Evolutionary conservation across 108 stramenopile genomes (phyloP).

Genomic region (Pseudonitzschia multistriata): DNA sequence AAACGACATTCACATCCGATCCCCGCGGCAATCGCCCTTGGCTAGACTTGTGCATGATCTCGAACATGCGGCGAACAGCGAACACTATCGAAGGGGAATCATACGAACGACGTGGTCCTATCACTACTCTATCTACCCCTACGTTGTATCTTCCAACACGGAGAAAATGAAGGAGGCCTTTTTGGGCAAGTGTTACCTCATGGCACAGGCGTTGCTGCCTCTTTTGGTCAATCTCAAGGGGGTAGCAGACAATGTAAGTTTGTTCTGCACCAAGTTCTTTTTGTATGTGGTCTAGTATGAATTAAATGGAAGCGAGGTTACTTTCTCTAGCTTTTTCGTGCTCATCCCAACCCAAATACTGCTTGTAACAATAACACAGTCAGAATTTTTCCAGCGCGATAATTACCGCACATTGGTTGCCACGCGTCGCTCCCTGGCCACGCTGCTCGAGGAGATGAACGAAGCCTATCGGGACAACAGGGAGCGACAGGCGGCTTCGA

Average conservation of each 20-base stretch:
- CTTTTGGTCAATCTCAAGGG: constrained; percentile 71
- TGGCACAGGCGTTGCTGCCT: constrained; percentile 70
- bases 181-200: constrained; percentile 70
- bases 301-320: no score
- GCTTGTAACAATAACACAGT: constrained; percentile 31
- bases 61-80: constrained; percentile 16
- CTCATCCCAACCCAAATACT: no score
- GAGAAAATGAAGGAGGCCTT: constrained; percentile 59
- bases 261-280: constrained; percentile 4
- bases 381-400: constrained; percentile 82
- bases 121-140: constrained; percentile 69
- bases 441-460: constrained; percentile 68
- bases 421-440: constrained; percentile 69
- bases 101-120: constrained; percentile 70
- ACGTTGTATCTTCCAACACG: constrained; percentile 34
- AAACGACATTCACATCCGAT: constrained; percentile 70
- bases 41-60: constrained; percentile 29
- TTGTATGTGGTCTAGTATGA: neutral
- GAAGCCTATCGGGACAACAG: constrained; percentile 23
- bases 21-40: constrained; percentile 50
- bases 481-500: constrained; percentile 7
- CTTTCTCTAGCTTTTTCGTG: neutral
- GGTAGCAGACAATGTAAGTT: constrained; percentile 67
- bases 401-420: constrained; percentile 67
- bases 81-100: constrained; percentile 36